Base-by-base conservation (phyloP, 371 early-diverging fungal genomes). In the Fennellomyces sp. region DNA sequence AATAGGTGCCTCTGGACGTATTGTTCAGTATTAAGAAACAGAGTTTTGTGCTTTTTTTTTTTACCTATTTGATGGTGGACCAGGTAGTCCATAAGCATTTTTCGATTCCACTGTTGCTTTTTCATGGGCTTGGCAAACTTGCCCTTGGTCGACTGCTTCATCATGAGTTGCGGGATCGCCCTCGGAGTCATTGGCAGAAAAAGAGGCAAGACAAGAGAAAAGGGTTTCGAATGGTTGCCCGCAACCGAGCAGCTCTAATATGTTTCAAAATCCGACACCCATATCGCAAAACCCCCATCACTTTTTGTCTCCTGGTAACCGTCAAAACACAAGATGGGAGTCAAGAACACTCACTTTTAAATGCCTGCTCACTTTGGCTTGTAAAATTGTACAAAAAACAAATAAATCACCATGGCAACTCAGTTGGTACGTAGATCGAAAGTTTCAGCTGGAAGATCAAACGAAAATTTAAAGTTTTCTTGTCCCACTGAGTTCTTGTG, bases 11-110 rank as follows among this genome's bases (percentile, higher is more conserved):
- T 70, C 77, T 76, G 36, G 35, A 51, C n/a, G 15, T 53, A 12
- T 6, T 13, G 17, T 3, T 27, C 21, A 17, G n/a, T 42, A 33
- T 42, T 30, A 33, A 15, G 5, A n/a, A 7, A 53, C 19, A 3
- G 21, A 39, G 19, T 30, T 13, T 21, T 29, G 25, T n/a, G 30
- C n/a, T 13, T 23, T 36, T 17, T 30, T 51, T 51, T 19, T 29
- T 51, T 65, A 74, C 75, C 75, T 39, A 74, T 74, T 61, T 76
- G 76, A 36, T 76, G 72, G 21, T 70, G 38, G 42, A 73, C 72
- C 28, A 76, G 60, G 58, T 76, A 66, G 28, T 61, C 36, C 26
- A 61, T 66, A 26, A 61, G 4, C 28, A 57, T 50, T 38, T 58
- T 58, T 38, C 36, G 29, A 33, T 27, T 55, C 64, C 59, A 64